Conservation (phyloP, 768 basidiomycete species). For the Termitomyces sp. region DNA sequence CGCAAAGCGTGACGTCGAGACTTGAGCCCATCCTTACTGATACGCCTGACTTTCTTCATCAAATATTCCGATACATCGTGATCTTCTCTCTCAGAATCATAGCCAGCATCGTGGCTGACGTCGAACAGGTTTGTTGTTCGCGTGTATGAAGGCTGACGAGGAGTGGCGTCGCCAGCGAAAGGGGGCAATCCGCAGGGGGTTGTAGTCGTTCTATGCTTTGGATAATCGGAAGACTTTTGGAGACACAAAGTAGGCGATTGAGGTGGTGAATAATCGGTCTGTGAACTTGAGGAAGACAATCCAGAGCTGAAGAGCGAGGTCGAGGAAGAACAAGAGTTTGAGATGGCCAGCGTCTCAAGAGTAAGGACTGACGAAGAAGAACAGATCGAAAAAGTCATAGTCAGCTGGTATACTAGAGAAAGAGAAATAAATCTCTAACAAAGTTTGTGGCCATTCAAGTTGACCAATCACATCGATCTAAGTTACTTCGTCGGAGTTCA, state of each 20-base stretch:
- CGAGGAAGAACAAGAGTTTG: slow-evolving; percentile 12
- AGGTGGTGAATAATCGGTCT: slow-evolving; percentile 13
- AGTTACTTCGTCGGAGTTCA: neutral
- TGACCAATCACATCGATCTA: neutral
- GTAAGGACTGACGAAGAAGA: slow-evolving; percentile 1
- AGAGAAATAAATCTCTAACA: neutral
- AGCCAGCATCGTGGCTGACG: slow-evolving; percentile 6
- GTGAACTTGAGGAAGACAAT: slow-evolving; percentile 11
- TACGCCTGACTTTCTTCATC: neutral
- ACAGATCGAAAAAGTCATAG: slow-evolving; percentile 2
- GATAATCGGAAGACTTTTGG: neutral
- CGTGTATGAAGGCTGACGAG: slow-evolving; percentile 1
- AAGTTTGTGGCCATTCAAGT: neutral
- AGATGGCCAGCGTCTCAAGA: slow-evolving; percentile 13
- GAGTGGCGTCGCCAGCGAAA: neutral
- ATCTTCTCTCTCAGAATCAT: slow-evolving; percentile 13
- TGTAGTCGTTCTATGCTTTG: neutral
- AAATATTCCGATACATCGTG: neutral
- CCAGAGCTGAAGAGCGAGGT: slow-evolving; percentile 10
- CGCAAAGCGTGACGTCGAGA: neutral
- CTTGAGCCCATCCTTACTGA: neutral
- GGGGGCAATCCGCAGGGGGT: neutral
- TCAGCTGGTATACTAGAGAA: neutral
- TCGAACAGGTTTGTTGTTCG: neutral
- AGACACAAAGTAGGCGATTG: slow-evolving; percentile 2